These are phyloP conservation scores for Trypethelium eluteriae DNA, from an alignment of 495 filamentous ascomycete genomes.

Conservation along the genomic window DNA sequence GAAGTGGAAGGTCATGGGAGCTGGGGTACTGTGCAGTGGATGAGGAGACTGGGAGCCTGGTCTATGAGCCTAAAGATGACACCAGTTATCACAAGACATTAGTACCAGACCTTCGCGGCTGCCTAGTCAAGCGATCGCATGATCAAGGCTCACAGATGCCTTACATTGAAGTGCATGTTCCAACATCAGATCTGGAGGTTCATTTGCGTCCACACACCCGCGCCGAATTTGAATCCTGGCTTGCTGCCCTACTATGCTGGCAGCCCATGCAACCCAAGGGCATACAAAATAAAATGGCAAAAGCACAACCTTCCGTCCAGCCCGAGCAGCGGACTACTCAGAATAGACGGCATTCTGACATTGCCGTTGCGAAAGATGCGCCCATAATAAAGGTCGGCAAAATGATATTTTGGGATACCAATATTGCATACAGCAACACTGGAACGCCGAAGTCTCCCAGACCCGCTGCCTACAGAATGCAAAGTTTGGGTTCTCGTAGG, in stretches of 20 bases:
- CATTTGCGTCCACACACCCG: slow-evolving; percentile 65
- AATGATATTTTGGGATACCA: slow-evolving; percentile 81
- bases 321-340: neutral
- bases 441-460: slow-evolving; percentile 34
- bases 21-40: slow-evolving; percentile 59
- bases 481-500: slow-evolving; percentile 48
- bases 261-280: slow-evolving; percentile 76
- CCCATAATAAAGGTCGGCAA: slow-evolving; percentile 97
- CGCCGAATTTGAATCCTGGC: slow-evolving; percentile 82
- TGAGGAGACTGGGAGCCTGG: slow-evolving; percentile 55
- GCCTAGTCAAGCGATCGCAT: slow-evolving; percentile 57
- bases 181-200: slow-evolving; percentile 59
- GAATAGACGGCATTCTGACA: slow-evolving; percentile 52
- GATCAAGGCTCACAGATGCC: slow-evolving; percentile 54
- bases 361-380: slow-evolving; percentile 58
- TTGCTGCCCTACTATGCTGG: slow-evolving; percentile 89
- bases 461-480: slow-evolving; percentile 47
- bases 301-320: slow-evolving; percentile 40
- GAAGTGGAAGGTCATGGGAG: slow-evolving; percentile 49
- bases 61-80: slow-evolving; percentile 56
- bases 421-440: slow-evolving; percentile 47
- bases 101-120: slow-evolving; percentile 79
- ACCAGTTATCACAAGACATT: slow-evolving; percentile 51
- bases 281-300: slow-evolving; percentile 66
- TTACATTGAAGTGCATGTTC: slow-evolving; percentile 75